Evolutionary conservation across 2,329 filamentous ascomycete species (phyloP).

Genomic region (Microcyclosporella mali): DNA sequence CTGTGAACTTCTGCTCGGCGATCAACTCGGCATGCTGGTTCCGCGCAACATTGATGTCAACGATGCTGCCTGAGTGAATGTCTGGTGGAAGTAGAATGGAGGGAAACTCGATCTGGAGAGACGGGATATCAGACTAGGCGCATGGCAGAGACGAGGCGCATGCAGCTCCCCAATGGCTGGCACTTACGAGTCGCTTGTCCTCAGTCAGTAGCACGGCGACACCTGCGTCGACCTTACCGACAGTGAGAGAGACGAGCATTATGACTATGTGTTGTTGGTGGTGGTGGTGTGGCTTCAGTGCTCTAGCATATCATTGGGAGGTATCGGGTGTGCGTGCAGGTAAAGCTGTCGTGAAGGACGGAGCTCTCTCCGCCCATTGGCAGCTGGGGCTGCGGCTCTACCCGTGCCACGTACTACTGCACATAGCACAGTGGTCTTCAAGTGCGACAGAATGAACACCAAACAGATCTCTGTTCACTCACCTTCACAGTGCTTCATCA

Average conservation of each 20-base stretch:
- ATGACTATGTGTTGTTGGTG: slow-evolving; percentile 22
- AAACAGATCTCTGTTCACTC: too few relatives aligned
- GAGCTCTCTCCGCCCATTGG: too few relatives aligned
- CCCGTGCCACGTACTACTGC: too few relatives aligned
- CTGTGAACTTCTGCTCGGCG: slow-evolving; percentile 68
- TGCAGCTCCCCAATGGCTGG: slow-evolving; percentile 12
- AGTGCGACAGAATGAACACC: too few relatives aligned
- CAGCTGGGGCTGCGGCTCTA: too few relatives aligned
- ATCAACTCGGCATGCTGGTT: slow-evolving; percentile 73
- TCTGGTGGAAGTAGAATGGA: slow-evolving; percentile 93
- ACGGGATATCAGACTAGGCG: slow-evolving; percentile 9
- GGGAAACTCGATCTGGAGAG: slow-evolving; percentile 84
- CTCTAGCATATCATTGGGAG: too few relatives aligned
- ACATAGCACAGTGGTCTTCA: too few relatives aligned
- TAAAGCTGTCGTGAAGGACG: too few relatives aligned
- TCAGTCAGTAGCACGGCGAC: slow-evolving; percentile 94
- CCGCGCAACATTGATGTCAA: slow-evolving; percentile 91
- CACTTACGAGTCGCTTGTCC: slow-evolving; percentile 84
- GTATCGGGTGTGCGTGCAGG: too few relatives aligned
- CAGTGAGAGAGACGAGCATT: slow-evolving; percentile 96
- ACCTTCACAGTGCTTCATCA: too few relatives aligned
- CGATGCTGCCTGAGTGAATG: slow-evolving; percentile 92
- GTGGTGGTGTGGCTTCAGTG: too few relatives aligned
- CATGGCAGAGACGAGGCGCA: background rate
- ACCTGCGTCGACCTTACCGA: slow-evolving; percentile 98